Evolutionary conservation across 768 basidiomycete species (phyloP).

Genomic region (Kwoniella heveanensis): DNA sequence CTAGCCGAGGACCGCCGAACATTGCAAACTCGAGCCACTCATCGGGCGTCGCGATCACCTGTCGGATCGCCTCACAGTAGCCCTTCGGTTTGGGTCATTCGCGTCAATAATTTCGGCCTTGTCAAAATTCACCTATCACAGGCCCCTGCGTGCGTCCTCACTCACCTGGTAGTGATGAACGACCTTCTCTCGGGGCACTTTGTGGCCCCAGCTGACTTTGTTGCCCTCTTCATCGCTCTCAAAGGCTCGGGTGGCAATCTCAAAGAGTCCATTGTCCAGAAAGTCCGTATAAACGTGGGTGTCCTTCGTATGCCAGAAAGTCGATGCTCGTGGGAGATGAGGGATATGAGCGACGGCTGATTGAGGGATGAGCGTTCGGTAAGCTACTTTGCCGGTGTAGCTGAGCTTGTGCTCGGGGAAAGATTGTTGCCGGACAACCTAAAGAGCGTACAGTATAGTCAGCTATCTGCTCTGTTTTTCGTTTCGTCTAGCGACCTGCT

Average conservation of each 20-base stretch:
- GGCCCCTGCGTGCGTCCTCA: too few relatives aligned
- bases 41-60: slow-evolving; percentile 28
- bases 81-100: slow-evolving; percentile 5
- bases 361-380: slow-evolving; percentile 30
- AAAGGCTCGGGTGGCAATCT: slow-evolving; percentile 27
- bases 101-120: too few relatives aligned
- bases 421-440: slow-evolving; percentile 37
- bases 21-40: slow-evolving; percentile 41
- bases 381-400: slow-evolving; percentile 44
- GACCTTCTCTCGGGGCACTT: slow-evolving; percentile 16
- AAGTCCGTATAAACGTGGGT: slow-evolving; percentile 32
- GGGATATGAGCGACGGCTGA: slow-evolving; percentile 28
- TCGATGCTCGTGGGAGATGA: slow-evolving; percentile 20
- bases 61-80: slow-evolving; percentile 29
- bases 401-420: slow-evolving; percentile 39
- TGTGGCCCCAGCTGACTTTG: slow-evolving; percentile 38
- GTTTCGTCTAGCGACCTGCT: not conserved
- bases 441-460: not conserved
- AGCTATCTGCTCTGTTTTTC: not conserved
- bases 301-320: slow-evolving; percentile 28
- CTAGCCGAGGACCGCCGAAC: slow-evolving; percentile 38
- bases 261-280: slow-evolving; percentile 30
- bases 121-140: too few relatives aligned
- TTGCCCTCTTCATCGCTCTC: slow-evolving; percentile 24
- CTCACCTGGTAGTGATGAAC: slow-evolving; percentile 28